Base-by-base conservation (phyloP, 352 stramenopile species). In the Phytophthora meadii region DNA sequence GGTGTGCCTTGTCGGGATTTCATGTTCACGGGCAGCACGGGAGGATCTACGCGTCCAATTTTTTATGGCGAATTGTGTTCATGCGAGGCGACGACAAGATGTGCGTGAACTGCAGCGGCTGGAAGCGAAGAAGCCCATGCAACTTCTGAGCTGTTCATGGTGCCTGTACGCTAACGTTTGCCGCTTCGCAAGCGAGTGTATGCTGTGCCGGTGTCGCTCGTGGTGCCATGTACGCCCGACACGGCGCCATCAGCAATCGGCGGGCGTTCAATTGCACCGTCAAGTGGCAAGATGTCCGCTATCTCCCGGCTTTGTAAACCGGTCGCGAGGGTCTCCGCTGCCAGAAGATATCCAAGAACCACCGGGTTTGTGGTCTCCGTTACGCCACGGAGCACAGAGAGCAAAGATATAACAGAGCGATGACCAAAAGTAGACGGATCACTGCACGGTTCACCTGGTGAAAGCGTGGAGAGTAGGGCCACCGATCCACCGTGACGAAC, bases 71-170 rank as follows among this genome's bases (percentile, higher is more conserved):
- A 54, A 56, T 49, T 42, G 45, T 53, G 58, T 41, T 54, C 25
- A n/a, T 52, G 51, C 64, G 46, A 70, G 52, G 30, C 60, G 22
- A 70, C 66, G 61, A 74, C 41, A 59, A 56, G 44, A 64, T 71
- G 54, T 70, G 30, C 27, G 45, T 49, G 44, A 68, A 47, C 28
- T 58, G 46, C 36, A 62, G 58, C 65, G 60, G 65, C 66, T 74
- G 66, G 54, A 40, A 58, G 50, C 27, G 37, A 34, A 39, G 66
- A 74, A 71, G 39, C 12, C 27, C 4, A 27, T 68, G 58, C 58
- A 52, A 48, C 42, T 45, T 37, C 22, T 24, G 46, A 68, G 51
- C 64, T 67, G 45, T 37, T 64, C 10, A 4, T 5, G 24, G 53
- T 69, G 32, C 45, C 44, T 39, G 22, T 12, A 50, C 28, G 28